Evolutionary conservation across 2,329 filamentous ascomycete genomes (phyloP).

Genomic region (Mycosphaerella arachidis): DNA sequence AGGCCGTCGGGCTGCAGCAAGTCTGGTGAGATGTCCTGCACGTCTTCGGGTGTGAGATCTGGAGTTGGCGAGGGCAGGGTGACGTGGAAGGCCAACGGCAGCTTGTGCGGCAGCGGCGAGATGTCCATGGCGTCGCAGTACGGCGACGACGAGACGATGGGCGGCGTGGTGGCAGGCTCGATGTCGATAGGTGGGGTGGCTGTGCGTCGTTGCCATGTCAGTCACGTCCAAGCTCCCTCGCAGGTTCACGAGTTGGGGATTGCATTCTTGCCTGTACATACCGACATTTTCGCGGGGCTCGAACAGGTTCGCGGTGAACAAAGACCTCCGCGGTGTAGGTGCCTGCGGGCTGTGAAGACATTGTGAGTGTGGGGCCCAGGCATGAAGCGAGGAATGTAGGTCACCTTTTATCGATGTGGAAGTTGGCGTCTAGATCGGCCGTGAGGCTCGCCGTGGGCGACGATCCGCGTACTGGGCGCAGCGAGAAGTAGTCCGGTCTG

Average conservation of each 20-base stretch:
- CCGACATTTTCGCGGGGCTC: slow-evolving; percentile 39
- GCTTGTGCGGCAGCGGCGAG: slow-evolving; percentile 87
- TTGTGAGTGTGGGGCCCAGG: slow-evolving; percentile 36
- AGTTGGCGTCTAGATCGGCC: slow-evolving; percentile 93
- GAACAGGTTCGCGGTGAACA: slow-evolving; percentile 73
- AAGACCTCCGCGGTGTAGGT: slow-evolving; percentile 74
- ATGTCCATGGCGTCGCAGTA: slow-evolving; percentile 83
- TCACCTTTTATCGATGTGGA: slow-evolving; percentile 92
- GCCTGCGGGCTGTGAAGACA: slow-evolving; percentile 64
- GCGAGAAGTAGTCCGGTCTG: slow-evolving; percentile 72
- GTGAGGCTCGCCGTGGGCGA: slow-evolving; percentile 89
- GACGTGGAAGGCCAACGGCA: slow-evolving; percentile 56
- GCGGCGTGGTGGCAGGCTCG: slow-evolving; percentile 79
- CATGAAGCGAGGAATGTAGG: slow-evolving; percentile 36
- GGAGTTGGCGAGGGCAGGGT: slow-evolving; percentile 71
- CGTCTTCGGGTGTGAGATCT: slow-evolving; percentile 45
- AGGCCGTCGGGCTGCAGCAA: slow-evolving; percentile 30
- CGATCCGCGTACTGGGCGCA: slow-evolving; percentile 71
- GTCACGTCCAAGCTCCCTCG: slow-evolving; percentile 4
- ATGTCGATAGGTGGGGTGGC: slow-evolving; percentile 44
- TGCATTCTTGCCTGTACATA: slow-evolving; percentile 25
- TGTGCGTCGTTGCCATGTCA: slow-evolving; percentile 36
- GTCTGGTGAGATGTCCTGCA: slow-evolving; percentile 32
- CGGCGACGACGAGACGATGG: slow-evolving; percentile 74
- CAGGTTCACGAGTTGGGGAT: slow-evolving; percentile 3